Evolutionary conservation across 345 rosid species (phyloP).

Genomic region (Populus nigra): DNA sequence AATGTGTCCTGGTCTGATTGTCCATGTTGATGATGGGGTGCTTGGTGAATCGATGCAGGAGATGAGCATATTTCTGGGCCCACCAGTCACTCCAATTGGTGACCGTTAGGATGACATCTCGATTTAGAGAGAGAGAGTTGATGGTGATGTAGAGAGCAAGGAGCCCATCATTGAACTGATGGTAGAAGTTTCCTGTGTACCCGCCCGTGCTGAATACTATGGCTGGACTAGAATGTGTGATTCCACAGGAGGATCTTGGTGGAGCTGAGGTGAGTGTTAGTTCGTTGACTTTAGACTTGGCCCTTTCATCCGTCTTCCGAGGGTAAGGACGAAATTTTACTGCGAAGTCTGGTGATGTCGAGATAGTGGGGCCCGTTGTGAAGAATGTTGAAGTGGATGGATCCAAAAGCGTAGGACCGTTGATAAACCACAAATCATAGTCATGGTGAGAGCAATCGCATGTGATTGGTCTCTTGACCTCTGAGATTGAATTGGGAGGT

Average conservation of each 20-base stretch:
- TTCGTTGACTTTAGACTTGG: constrained; percentile 38
- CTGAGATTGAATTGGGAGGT: not conserved
- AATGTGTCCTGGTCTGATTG: constrained; percentile 22
- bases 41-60: constrained; percentile 11
- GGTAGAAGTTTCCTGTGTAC: constrained; percentile 41
- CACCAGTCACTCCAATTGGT: constrained; percentile 23
- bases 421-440: constrained; percentile 39
- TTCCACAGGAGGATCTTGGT: constrained; percentile 20
- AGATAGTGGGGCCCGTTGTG: constrained; percentile 5
- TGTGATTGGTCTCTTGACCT: constrained; percentile 12
- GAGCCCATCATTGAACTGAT: constrained; percentile 36
- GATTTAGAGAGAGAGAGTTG: constrained; percentile 21
- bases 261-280: constrained; percentile 26
- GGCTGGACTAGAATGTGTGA: constrained; percentile 29
- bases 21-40: constrained; percentile 24
- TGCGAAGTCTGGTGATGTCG: not conserved
- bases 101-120: constrained; percentile 21
- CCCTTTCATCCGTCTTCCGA: constrained; percentile 29
- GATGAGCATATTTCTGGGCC: constrained; percentile 23
- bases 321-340: constrained; percentile 42
- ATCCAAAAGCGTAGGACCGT: constrained; percentile 34
- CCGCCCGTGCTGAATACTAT: constrained; percentile 36
- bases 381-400: constrained; percentile 28
- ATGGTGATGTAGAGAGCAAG: constrained; percentile 41
- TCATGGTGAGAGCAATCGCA: constrained; percentile 34